These are phyloP conservation scores for Terfezia claveryi DNA, from an alignment of 495 filamentous ascomycete species.

Conservation along the genomic window DNA sequence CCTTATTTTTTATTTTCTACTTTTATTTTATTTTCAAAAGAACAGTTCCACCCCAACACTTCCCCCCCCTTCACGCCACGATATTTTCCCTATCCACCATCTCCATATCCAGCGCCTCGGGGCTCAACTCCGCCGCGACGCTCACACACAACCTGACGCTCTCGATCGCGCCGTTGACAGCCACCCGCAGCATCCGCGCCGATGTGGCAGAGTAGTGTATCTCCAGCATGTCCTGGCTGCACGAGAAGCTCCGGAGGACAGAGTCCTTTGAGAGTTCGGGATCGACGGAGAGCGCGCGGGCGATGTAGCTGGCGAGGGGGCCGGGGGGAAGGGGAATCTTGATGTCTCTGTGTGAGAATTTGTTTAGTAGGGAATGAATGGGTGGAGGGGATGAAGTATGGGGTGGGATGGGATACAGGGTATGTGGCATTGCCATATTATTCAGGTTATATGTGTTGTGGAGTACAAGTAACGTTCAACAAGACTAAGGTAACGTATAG, in stretches of 20 bases:
- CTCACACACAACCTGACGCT: constrained; percentile 61
- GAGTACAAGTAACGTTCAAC: too few relatives aligned
- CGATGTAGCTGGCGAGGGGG: constrained; percentile 55
- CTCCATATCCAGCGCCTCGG: constrained; percentile 40
- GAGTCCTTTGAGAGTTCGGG: constrained; percentile 55
- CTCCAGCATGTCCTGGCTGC: constrained; percentile 24
- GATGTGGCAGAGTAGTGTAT: constrained; percentile 74
- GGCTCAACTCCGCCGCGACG: constrained; percentile 73
- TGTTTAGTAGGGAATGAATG: background rate
- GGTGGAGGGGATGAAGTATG: background rate
- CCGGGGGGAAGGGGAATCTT: constrained; percentile 56
- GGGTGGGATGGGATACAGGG: constrained; percentile 29
- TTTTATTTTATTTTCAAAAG: too few relatives aligned
- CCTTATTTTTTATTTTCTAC: too few relatives aligned
- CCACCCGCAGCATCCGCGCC: constrained; percentile 86
- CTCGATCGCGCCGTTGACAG: constrained; percentile 96
- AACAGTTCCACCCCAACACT: too few relatives aligned
- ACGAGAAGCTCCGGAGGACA: constrained; percentile 44
- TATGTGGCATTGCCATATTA: constrained; percentile 42
- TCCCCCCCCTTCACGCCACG: background rate
- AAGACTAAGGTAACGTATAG: too few relatives aligned
- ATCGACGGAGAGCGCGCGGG: constrained; percentile 62
- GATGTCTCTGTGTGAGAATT: background rate
- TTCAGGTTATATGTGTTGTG: too few relatives aligned
- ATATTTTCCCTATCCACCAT: background rate